Evolutionary conservation across 148 eudicot genomes (phyloP).

Genomic region (Rhododendron williamsianum): DNA sequence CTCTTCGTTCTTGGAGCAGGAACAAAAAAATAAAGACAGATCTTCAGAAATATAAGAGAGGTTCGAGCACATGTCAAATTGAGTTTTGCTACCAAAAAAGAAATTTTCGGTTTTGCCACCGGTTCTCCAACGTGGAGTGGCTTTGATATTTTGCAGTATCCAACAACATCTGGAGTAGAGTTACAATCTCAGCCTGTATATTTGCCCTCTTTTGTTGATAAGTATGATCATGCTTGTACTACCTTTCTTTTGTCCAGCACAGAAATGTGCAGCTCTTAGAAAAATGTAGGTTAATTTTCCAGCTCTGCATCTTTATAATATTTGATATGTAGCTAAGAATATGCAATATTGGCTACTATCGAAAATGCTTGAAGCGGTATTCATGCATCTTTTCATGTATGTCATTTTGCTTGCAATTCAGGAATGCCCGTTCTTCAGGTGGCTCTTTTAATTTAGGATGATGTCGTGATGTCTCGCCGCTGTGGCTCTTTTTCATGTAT

Average conservation of each 20-base stretch:
- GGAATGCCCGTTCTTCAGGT: not conserved
- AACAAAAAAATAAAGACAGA: not conserved
- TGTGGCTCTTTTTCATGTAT: too few species aligned
- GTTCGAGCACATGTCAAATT: not conserved
- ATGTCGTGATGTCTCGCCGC: too few species aligned
- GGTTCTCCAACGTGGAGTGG: not conserved
- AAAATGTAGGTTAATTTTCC: not conserved
- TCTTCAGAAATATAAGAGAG: not conserved
- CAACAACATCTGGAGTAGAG: too few species aligned
- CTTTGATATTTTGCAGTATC: too few species aligned
- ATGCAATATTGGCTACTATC: not conserved
- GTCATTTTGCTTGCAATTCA: not conserved
- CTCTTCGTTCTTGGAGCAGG: not conserved
- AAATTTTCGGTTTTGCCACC: not conserved
- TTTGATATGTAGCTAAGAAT: not conserved
- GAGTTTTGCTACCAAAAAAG: not conserved
- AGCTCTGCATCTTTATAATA: not conserved
- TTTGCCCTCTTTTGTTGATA: too few species aligned
- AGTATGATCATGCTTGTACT: too few species aligned
- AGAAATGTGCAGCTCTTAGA: not conserved
- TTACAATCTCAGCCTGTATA: not conserved
- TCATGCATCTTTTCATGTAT: too few species aligned
- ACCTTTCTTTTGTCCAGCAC: too few species aligned
- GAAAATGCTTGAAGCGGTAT: too few species aligned
- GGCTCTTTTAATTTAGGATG: too few species aligned